Evolutionary conservation across 768 basidiomycete genomes (phyloP).

Genomic region (button mushroom (Agaricus bisporus)): DNA sequence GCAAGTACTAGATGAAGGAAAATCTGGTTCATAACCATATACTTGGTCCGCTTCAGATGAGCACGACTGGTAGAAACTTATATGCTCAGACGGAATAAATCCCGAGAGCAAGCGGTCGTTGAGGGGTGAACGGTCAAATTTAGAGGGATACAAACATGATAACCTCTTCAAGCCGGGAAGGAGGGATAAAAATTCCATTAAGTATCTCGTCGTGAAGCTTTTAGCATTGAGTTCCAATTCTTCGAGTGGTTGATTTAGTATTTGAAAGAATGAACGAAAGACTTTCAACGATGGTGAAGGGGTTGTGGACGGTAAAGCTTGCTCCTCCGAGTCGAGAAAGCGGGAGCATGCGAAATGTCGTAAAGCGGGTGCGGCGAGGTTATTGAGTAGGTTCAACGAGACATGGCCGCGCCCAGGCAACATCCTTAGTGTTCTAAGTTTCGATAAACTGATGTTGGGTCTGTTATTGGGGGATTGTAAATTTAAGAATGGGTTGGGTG

Average conservation of each 20-base stretch:
- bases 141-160: neutral
- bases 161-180: slow-evolving; percentile 1
- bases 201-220: neutral
- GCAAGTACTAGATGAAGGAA: neutral
- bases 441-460: neutral
- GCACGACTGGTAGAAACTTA: too few species aligned
- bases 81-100: neutral
- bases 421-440: neutral
- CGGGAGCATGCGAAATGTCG: too few species aligned
- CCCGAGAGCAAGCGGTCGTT: neutral
- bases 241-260: neutral
- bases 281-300: neutral
- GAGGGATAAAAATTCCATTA: neutral
- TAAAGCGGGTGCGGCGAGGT: neutral
- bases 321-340: too few species aligned
- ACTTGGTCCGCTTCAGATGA: neutral
- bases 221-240: neutral
- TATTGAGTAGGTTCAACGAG: neutral
- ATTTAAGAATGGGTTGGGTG: neutral
- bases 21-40: neutral
- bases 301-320: neutral
- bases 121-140: neutral
- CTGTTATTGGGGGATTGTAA: neutral
- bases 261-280: neutral
- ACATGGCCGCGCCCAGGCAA: neutral